Conservation (phyloP, 2,329 filamentous ascomycete genomes). For the Aspergillus hiratsukae region DNA sequence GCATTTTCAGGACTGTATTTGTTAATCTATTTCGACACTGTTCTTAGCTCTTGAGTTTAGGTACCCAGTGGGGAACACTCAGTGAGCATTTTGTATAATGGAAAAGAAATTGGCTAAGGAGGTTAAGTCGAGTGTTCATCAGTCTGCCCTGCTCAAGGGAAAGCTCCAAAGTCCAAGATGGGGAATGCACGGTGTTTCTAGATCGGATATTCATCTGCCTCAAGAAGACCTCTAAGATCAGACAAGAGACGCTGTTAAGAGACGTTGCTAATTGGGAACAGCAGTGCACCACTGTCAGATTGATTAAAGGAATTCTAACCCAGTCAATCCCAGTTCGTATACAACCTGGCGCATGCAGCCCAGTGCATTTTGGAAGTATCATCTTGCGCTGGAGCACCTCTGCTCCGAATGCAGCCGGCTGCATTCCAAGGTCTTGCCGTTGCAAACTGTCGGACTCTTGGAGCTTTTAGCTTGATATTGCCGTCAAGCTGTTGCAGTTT, state of each 20-base stretch:
- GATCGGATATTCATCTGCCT: background rate
- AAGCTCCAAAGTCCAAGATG: background rate
- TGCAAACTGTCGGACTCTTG: background rate
- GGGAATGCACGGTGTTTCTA: background rate
- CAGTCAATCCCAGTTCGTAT: no score
- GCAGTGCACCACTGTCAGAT: background rate
- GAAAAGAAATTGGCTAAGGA: no score
- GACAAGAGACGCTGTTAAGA: background rate
- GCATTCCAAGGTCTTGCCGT: background rate
- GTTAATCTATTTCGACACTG: conserved; percentile 1
- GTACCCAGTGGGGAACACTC: no score
- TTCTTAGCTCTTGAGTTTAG: no score
- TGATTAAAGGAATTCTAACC: no score
- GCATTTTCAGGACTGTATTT: background rate
- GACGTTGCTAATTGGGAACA: background rate
- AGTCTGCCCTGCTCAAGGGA: background rate
- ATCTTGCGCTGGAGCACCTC: background rate
- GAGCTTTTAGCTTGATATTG: background rate
- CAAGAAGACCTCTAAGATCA: background rate
- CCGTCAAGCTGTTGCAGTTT: background rate
- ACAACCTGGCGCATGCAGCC: background rate
- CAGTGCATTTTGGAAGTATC: background rate
- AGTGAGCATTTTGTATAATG: no score
- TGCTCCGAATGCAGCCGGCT: background rate
- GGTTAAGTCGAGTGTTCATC: no score